Conservation (phyloP, 495 filamentous ascomycete species). For the Apodospora peruviana region DNA sequence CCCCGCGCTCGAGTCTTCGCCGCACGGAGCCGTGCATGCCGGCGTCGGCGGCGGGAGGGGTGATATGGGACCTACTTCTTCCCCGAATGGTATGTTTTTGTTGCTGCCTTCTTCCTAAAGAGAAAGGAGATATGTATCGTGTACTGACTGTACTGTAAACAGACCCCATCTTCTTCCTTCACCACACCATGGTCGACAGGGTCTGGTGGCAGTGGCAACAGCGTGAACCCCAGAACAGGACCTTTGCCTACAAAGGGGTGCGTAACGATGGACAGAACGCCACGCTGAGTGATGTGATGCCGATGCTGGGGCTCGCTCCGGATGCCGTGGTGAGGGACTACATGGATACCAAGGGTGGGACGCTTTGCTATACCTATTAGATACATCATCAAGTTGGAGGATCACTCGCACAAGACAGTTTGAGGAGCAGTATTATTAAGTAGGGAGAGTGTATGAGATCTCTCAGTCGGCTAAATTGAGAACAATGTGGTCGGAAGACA, state of each 20-base stretch:
- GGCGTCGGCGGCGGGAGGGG: background rate
- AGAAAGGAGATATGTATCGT: no score
- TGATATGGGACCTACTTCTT: constrained; percentile 1
- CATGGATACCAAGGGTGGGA: background rate
- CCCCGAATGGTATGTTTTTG: constrained; percentile 2
- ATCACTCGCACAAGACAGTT: no score
- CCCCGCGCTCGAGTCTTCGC: background rate
- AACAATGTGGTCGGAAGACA: no score
- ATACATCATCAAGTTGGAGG: no score
- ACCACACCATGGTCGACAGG: constrained; percentile 4
- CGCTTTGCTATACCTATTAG: constrained; percentile 1
- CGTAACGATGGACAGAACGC: constrained; percentile 1
- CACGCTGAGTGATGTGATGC: background rate
- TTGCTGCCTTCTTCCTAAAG: background rate
- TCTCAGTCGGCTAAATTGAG: no score
- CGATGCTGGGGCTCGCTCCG: background rate
- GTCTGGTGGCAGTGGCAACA: constrained; percentile 7
- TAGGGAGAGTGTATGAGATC: no score
- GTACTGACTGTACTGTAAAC: background rate
- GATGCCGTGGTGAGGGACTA: background rate
- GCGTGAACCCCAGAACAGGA: background rate
- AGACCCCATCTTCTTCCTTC: constrained; percentile 5
- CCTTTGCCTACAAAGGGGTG: background rate
- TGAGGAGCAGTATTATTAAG: no score
- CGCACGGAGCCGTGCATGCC: background rate